These are phyloP conservation scores for Boletus rubescentipes DNA, from an alignment of 768 basidiomycete species.

Conservation along the genomic window DNA sequence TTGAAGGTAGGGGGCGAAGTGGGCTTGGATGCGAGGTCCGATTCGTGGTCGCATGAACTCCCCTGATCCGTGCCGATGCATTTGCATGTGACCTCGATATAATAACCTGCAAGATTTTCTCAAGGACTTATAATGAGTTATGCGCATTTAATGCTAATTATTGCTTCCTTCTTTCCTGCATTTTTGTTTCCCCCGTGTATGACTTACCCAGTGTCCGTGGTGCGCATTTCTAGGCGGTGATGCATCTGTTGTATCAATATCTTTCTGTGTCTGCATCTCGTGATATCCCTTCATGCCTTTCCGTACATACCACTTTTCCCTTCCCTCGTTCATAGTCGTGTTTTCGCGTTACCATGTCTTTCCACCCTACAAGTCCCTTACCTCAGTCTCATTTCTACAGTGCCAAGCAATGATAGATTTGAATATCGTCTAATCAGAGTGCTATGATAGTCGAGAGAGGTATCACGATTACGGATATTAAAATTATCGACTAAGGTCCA, in stretches of 20 bases:
- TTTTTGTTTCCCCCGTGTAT: slow-evolving; percentile 1
- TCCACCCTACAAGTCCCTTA: background rate
- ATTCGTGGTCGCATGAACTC: slow-evolving; percentile 30
- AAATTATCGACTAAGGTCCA: slow-evolving; percentile 40
- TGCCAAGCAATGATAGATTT: slow-evolving; percentile 21
- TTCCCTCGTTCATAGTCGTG: background rate
- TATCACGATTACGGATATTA: slow-evolving; percentile 8
- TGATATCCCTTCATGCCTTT: slow-evolving; percentile 17
- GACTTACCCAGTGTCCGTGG: slow-evolving; percentile 2
- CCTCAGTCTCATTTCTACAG: background rate
- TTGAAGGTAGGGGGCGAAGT: slow-evolving; percentile 61
- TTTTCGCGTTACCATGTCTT: slow-evolving; percentile 3
- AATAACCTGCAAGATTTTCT: slow-evolving; percentile 8
- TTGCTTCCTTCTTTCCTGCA: slow-evolving; percentile 5
- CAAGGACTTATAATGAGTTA: slow-evolving; percentile 30
- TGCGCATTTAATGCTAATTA: slow-evolving; percentile 35
- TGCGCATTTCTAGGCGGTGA: slow-evolving; percentile 4
- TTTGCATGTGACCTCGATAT: slow-evolving; percentile 4
- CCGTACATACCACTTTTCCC: background rate
- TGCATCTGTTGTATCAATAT: slow-evolving; percentile 28
- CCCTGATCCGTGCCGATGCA: background rate
- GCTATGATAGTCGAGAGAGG: background rate
- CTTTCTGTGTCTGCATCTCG: slow-evolving; percentile 18
- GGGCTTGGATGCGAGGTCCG: slow-evolving; percentile 44
- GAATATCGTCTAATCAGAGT: background rate